Base-by-base conservation (phyloP, 2,329 filamentous ascomycete species). In the Ascochyta clinopodiicola region DNA sequence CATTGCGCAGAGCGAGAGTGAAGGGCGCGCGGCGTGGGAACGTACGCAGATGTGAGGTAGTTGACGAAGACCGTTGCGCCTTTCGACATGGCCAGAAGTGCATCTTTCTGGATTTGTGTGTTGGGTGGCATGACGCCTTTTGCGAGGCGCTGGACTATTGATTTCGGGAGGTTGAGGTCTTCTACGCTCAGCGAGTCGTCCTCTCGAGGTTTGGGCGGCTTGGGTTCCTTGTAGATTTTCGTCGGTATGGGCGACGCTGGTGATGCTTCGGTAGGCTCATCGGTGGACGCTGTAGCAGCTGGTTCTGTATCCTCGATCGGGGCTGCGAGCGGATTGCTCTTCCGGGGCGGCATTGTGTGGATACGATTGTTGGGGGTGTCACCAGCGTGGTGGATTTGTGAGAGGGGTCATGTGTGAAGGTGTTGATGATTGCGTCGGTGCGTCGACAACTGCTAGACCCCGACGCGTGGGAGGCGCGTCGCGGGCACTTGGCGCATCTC, bases 11-110 rank as follows among this genome's bases (percentile, higher is more conserved):
- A 24, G 36, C 17, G 9, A 39, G 15, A 6, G 22, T 3, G 15
- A 39, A 9, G 13, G 7, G 4, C 12, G 29, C 12, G 29, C 29
- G 12, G 5, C 12, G 17, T 6, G 6, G 22, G 25, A 21, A 44
- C 88, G 50, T 82, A 94, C 90, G 87, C 84, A 58, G 86, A 84
- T 39, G 89, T 88, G 29, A 95, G 80, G 73, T 93, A 91, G 77
- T 86, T 94, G 65, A 95, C 88, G 69, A 95, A 95, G 0, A 95
- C 87, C 1, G 89, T 93, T 7, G 91, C 88, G 75, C 89, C 90
- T 77, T 93, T 93, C 63, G 86, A 89, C 79, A 95, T 83, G 9
- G 90, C 91, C 46, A 91, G 77, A 50, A 93, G 84, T 37, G 91
- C 91, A 78, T 92, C 92, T 69, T 88, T 90, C 73, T 94, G 90